Evolutionary conservation across 768 basidiomycete species (phyloP).

Genomic region (Leucogyrophana mollusca): DNA sequence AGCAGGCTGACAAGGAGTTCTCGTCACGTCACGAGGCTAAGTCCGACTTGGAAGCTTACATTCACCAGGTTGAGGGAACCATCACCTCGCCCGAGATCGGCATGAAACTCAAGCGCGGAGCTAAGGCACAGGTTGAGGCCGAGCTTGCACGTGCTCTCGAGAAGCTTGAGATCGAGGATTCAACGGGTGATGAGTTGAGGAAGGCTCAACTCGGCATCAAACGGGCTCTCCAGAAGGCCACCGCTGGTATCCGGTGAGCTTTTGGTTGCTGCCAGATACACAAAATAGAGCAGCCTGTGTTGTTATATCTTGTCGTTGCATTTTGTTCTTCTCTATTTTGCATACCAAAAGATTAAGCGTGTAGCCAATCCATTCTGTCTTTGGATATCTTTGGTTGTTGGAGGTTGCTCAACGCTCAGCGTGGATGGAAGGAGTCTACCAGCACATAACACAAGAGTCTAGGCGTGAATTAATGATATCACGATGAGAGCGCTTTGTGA

Average conservation of each 20-base stretch:
- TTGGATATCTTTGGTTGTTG: not conserved
- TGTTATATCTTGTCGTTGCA: conserved; percentile 14
- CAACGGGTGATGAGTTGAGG: conserved; percentile 89
- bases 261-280: not conserved
- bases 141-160: conserved; percentile 98
- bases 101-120: conserved; percentile 98
- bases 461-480: not conserved
- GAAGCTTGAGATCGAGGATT: conserved; percentile 97
- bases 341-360: conserved; percentile 5
- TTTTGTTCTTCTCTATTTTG: conserved; percentile 12
- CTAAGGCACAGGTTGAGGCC: conserved; percentile 90
- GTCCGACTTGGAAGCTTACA: conserved; percentile 95
- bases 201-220: conserved; percentile 95
- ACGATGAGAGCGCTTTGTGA: conserved; percentile 52
- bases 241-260: conserved; percentile 78
- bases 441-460: not conserved
- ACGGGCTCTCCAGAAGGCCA: conserved; percentile 97
- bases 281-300: conserved; percentile 18
- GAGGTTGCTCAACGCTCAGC: not conserved
- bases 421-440: not conserved
- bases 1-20: conserved; percentile 97
- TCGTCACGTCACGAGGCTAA: conserved; percentile 97
- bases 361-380: not conserved
- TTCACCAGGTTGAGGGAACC: conserved; percentile 95
- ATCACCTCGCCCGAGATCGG: conserved; percentile 96